Percentiles rank a stretch among this genome's conserved stretches.
These are phyloP conservation scores for Viola pubescens DNA, from an alignment of 441 rosid species.

Conservation along the genomic window DNA sequence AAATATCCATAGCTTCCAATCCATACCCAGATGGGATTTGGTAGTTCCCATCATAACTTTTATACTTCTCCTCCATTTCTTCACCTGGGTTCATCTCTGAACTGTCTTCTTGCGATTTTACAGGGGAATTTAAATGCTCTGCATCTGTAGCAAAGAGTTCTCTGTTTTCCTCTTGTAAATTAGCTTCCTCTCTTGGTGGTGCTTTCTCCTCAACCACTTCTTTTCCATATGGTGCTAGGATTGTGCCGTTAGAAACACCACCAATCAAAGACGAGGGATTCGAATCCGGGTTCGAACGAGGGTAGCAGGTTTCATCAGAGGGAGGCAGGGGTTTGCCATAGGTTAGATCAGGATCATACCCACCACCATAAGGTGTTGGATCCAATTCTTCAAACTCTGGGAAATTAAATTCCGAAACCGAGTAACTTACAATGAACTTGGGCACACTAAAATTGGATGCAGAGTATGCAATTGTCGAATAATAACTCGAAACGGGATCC, in stretches of 20 bases:
- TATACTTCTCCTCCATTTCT: constrained; percentile 10
- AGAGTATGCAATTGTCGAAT: constrained; percentile 28
- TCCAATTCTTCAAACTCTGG: constrained; percentile 57
- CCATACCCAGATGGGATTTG: constrained; percentile 63
- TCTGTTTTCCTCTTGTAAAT: constrained; percentile 5
- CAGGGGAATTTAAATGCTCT: constrained; percentile 2
- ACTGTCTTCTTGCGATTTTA: constrained; percentile 2
- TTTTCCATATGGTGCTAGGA: constrained; percentile 22
- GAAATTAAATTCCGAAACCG: constrained; percentile 35
- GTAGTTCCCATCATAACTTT: too few species aligned
- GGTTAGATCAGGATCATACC: constrained; percentile 43
- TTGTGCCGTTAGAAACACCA: constrained; percentile 25
- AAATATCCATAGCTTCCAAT: constrained; percentile 66
- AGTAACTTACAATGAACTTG: constrained; percentile 29
- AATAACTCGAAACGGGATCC: constrained; percentile 11
- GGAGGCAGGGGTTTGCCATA: constrained; percentile 65
- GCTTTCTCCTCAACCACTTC: constrained; percentile 15
- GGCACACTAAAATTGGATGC: constrained; percentile 39
- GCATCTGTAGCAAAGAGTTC: background rate
- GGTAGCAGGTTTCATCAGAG: constrained; percentile 51
- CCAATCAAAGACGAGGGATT: constrained; percentile 15
- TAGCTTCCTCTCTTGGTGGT: constrained; percentile 14
- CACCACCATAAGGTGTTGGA: constrained; percentile 71
- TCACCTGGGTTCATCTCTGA: constrained; percentile 1
- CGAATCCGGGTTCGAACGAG: constrained; percentile 26